Base-by-base conservation (phyloP, 2,329 filamentous ascomycete species). In the Phaeomoniella chlamydospora region DNA sequence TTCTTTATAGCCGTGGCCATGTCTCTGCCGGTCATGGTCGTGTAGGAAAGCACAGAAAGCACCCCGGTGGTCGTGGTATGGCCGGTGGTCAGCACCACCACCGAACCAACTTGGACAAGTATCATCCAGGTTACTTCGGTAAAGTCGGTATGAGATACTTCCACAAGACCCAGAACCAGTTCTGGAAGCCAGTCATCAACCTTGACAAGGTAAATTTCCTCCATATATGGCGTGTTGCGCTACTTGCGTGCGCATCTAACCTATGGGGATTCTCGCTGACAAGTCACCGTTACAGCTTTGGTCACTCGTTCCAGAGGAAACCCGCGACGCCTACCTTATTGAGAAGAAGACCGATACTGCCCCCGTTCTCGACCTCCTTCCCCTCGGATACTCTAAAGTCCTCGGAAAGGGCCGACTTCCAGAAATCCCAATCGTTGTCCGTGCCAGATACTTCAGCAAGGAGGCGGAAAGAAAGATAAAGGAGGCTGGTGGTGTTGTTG, bases 31-130 rank as follows among this genome's bases (percentile, higher is more conserved):
- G 90, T 75, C 79, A 96, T 68, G 88, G 90, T 74, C 88, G 88
- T 77, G 68, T 96, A 63, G 90, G 90, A 66, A 96, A 96, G 82
- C 87, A 94, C 81, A 75, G 90, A 63, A 96, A 98, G 80, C 72
- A 77, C 57, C 76, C 76, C 58, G 75, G 76, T 75, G 76, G 73
- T 72, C 74, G 75, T 61, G 75, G 76, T 78, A 83, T 83, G 70
- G 90, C 90, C 64, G 88, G 90, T 92, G 88, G 87, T 77, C 85
- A 94, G 72, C 90, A 98, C 74, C 90, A 98, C 72, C 85, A 92
- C 78, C 70, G 84, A 52, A 93, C 84, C 59, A 93, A 92, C 72
- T 70, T 86, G 57, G 80, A 84, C 65, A 87, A 88, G 70, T 86
- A 88, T 79, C 84, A 93, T 62, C 86, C 88, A 46, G 12, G 41